These are phyloP conservation scores for Hepatocystis sp. DNA, from an alignment of 169 alveolate genomes.

Conservation along the genomic window DNA sequence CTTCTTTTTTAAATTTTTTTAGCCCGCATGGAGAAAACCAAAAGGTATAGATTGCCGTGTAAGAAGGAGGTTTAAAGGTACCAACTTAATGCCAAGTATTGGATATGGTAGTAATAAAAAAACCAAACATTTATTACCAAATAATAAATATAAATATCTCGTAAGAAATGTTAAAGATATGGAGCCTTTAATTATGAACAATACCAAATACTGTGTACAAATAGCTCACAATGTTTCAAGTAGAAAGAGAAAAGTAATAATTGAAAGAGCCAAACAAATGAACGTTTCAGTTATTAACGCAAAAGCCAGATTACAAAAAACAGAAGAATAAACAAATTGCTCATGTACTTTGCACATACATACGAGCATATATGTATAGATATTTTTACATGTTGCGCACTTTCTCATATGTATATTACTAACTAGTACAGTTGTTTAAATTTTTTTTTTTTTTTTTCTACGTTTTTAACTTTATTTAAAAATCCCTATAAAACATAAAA, in stretches of 20 bases:
- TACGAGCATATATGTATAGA: constrained; percentile 1
- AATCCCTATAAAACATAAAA: no score
- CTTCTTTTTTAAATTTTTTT: constrained; percentile 1
- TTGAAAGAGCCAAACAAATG: constrained; percentile 96
- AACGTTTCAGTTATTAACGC: constrained; percentile 93
- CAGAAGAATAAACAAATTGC: constrained; percentile 77
- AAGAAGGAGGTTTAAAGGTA: constrained; percentile 96
- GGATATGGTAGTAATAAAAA: constrained; percentile 97
- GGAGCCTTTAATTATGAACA: constrained; percentile 97
- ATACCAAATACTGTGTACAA: constrained; percentile 94
- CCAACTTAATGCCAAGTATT: constrained; percentile 95
- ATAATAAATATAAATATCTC: constrained; percentile 94
- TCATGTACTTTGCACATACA: neutral
- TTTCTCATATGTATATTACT: no score
- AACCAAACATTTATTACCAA: constrained; percentile 94
- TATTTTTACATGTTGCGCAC: constrained; percentile 1
- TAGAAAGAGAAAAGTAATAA: constrained; percentile 92
- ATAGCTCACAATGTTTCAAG: constrained; percentile 95
- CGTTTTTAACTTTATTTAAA: neutral
- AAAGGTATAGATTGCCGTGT: constrained; percentile 98
- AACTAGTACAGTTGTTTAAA: constrained; percentile 9
- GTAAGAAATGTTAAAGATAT: constrained; percentile 93
- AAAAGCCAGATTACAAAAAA: constrained; percentile 88
- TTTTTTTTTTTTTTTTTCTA: constrained; percentile 26
- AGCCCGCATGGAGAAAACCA: constrained; percentile 97